Evolutionary conservation across 345 rosid genomes (phyloP), one percentile per base, ranked within the genome.

Genomic region (Firmiana major): DNA sequence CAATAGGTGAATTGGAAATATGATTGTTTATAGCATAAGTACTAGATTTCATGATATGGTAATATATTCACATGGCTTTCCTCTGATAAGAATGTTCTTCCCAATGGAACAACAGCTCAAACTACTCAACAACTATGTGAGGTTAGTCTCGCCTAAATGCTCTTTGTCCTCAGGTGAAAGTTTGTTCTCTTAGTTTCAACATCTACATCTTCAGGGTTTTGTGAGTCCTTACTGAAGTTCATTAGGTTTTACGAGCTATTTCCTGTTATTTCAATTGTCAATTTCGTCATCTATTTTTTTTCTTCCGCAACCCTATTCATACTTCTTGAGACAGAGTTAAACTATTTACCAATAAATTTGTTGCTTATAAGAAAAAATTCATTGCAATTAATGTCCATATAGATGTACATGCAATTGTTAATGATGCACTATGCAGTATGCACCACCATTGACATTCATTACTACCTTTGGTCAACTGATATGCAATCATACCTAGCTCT

Each of bases 31-130:
- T 17, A 53, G 58, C 58, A 53, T 19, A 53, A 19, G 10, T 19
- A 53, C 58, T 6, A 53, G n/a, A 53, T 49, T 53, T 53, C 22
- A 53, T 53, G 58, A 24, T 45, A 40, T 10, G 8, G 36, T 63
- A 36, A 63, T 36, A n/a, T 63, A 36, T 63, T 63, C 21, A 8
- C 68, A 63, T 65, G 22, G 26, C 70, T 65, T 65, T 65, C 70
- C 22, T 22, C 49, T 65, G 15, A 64, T 67, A 22, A 67, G 9
- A 42, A 21, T 66, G 34, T 43, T 67, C 11, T 11, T 67, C 34
- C n/a, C 53, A 12, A 43, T 67, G 31, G 36, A 67, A 36, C 17
- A 53, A 53, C 54, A 49, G 4, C n/a, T n/a, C n/a, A n/a, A n/a
- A 19, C 58, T 17, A 53, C 9, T 53, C 31, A 58, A 58, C 31